These are phyloP conservation scores for Xylaria digitata DNA, from an alignment of 2,329 filamentous ascomycete species.

Conservation along the genomic window DNA sequence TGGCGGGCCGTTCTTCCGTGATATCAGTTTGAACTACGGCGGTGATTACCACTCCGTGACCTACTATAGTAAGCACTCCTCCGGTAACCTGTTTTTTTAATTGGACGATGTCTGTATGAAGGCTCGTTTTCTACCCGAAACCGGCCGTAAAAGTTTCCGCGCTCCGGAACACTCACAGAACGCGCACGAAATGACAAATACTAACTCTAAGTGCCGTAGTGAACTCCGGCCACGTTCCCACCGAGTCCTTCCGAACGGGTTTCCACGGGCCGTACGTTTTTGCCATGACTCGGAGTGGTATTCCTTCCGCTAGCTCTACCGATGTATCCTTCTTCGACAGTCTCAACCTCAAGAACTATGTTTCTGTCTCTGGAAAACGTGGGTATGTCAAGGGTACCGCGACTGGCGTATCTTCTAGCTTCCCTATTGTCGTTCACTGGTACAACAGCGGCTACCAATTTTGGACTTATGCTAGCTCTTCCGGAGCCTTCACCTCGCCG, in stretches of 20 bases:
- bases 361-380: slow-evolving; percentile 57
- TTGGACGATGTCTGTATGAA: not conserved
- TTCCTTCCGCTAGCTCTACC: slow-evolving; percentile 56
- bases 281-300: slow-evolving; percentile 63
- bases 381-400: slow-evolving; percentile 66
- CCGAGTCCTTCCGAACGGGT: slow-evolving; percentile 66
- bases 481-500: slow-evolving; percentile 65
- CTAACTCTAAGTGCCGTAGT: slow-evolving; percentile 41
- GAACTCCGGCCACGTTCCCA: slow-evolving; percentile 68
- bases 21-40: slow-evolving; percentile 67
- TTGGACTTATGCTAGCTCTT: slow-evolving; percentile 63
- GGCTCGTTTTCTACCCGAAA: not conserved
- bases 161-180: not conserved
- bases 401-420: slow-evolving; percentile 59
- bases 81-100: not conserved
- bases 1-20: slow-evolving; percentile 67
- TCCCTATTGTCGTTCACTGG: slow-evolving; percentile 69
- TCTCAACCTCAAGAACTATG: slow-evolving; percentile 64
- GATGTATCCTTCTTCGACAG: slow-evolving; percentile 67
- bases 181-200: not conserved
- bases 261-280: slow-evolving; percentile 70
- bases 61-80: slow-evolving; percentile 59
- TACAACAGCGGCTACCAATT: slow-evolving; percentile 66
- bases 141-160: not conserved
- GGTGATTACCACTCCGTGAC: slow-evolving; percentile 64